Evolutionary conservation across 208 protist genomes (phyloP).

Genomic region (Leptomonas pyrrhocoris): DNA sequence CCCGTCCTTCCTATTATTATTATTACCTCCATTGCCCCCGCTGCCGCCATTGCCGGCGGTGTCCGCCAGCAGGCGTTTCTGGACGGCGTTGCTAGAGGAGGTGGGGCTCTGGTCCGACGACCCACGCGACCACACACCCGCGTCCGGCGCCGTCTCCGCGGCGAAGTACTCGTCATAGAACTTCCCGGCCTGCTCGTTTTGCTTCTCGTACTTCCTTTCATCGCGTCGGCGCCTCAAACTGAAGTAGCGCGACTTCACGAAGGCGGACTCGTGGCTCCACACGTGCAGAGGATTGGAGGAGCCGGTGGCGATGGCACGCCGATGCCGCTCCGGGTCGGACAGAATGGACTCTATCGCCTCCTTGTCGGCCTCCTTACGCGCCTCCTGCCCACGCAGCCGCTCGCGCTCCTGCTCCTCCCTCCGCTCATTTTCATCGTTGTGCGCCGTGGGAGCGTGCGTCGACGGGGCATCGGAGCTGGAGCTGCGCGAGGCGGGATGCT

Average conservation of each 20-base stretch:
- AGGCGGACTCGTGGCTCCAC: conserved; percentile 39
- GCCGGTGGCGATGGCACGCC: conserved; percentile 22
- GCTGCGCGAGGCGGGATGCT: conserved; percentile 1
- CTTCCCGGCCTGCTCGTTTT: conserved; percentile 9
- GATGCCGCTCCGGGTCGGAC: conserved; percentile 13
- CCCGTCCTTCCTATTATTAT: conserved; percentile 26
- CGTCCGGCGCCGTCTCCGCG: neutral
- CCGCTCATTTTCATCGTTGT: neutral
- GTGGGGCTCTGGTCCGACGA: conserved; percentile 1
- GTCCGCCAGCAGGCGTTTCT: conserved; percentile 4
- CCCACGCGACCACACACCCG: conserved; percentile 5
- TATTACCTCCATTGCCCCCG: conserved; percentile 27
- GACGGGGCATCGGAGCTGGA: conserved; percentile 4
- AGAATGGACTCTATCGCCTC: conserved; percentile 2
- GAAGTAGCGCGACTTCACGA: conserved; percentile 34
- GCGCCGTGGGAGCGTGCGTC: conserved; percentile 8
- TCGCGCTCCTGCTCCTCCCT: conserved; percentile 2
- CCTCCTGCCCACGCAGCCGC: neutral
- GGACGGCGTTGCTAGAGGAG: conserved; percentile 2
- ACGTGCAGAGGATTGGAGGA: conserved; percentile 38
- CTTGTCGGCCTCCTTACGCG: conserved; percentile 1
- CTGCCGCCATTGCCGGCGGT: conserved; percentile 18
- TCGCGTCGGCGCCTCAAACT: neutral
- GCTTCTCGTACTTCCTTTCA: conserved; percentile 1
- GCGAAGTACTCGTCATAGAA: conserved; percentile 3